These are phyloP conservation scores for Phytophthora pisi DNA, from an alignment of 352 stramenopile genomes.

Conservation along the genomic window DNA sequence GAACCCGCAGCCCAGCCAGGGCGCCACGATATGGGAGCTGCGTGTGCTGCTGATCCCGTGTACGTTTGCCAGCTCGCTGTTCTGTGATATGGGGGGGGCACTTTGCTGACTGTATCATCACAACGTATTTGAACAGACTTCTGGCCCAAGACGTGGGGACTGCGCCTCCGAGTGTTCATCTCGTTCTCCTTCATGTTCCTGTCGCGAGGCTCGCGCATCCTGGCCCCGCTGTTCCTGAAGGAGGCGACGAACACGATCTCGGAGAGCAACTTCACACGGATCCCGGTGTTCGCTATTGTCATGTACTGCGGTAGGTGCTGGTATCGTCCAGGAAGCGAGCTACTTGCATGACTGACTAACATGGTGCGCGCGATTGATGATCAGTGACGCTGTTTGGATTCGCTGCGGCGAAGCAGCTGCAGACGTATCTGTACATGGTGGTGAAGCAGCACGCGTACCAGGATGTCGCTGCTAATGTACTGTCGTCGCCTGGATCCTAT, in stretches of 20 bases:
- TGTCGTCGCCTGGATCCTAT: not conserved
- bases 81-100: not conserved
- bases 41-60: conserved; percentile 75
- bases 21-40: conserved; percentile 62
- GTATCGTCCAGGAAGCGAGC: not conserved
- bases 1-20: conserved; percentile 26
- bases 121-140: conserved; percentile 53
- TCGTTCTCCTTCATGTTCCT: conserved; percentile 76
- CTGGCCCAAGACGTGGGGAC: conserved; percentile 70
- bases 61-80: conserved; percentile 25
- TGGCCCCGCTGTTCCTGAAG: conserved; percentile 78
- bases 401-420: conserved; percentile 92
- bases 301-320: conserved; percentile 64
- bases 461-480: conserved; percentile 89
- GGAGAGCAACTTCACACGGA: conserved; percentile 34
- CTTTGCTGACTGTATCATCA: conserved; percentile 11
- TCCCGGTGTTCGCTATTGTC: conserved; percentile 53
- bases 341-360: not conserved
- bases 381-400: conserved; percentile 67
- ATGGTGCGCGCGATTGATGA: not conserved
- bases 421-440: conserved; percentile 93
- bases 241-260: conserved; percentile 66
- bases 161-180: conserved; percentile 63
- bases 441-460: conserved; percentile 98
- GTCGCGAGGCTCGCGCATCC: conserved; percentile 68